Percentiles rank a stretch among this genome's conserved stretches.
Evolutionary conservation across 108 stramenopile genomes (phyloP).

Genomic region (Nitzschia sp.): DNA sequence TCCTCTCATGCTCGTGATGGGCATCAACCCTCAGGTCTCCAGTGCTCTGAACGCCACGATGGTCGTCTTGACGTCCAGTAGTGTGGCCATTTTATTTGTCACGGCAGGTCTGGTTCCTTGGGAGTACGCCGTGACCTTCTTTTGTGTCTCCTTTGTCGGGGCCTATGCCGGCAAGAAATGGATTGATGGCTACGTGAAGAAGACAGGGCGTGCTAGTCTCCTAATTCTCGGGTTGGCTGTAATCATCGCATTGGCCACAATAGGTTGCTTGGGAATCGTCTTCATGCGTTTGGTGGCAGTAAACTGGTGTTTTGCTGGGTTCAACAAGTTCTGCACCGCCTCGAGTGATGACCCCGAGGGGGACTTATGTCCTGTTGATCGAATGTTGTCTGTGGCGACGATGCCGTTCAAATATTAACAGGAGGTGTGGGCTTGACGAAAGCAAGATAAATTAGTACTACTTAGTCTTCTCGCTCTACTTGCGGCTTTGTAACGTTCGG

Average conservation of each 20-base stretch:
- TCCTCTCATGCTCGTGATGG: constrained; percentile 73
- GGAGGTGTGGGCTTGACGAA: too few species aligned
- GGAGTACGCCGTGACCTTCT: constrained; percentile 71
- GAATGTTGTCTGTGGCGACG: constrained; percentile 1
- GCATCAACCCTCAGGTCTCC: constrained; percentile 66
- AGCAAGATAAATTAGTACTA: too few species aligned
- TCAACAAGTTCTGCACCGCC: constrained; percentile 58
- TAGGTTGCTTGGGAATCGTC: constrained; percentile 61
- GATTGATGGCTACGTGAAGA: constrained; percentile 69
- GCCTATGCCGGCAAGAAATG: constrained; percentile 63
- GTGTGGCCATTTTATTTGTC: constrained; percentile 72
- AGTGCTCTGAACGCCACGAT: constrained; percentile 70
- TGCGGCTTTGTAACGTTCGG: constrained; percentile 3
- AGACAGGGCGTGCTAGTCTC: constrained; percentile 55
- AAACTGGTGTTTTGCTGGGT: constrained; percentile 63
- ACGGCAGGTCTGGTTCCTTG: constrained; percentile 64
- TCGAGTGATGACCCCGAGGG: constrained; percentile 18
- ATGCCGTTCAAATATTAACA: too few species aligned
- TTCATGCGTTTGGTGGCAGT: constrained; percentile 35
- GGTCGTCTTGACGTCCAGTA: constrained; percentile 72
- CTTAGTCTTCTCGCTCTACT: neutral
- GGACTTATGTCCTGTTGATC: constrained; percentile 12
- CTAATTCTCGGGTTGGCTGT: constrained; percentile 58
- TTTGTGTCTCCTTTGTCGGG: constrained; percentile 57
- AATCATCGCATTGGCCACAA: constrained; percentile 64